Evolutionary conservation across 768 basidiomycete species (phyloP), one percentile per base, ranked within the genome.

Genomic region (Agrocybe praecox): DNA sequence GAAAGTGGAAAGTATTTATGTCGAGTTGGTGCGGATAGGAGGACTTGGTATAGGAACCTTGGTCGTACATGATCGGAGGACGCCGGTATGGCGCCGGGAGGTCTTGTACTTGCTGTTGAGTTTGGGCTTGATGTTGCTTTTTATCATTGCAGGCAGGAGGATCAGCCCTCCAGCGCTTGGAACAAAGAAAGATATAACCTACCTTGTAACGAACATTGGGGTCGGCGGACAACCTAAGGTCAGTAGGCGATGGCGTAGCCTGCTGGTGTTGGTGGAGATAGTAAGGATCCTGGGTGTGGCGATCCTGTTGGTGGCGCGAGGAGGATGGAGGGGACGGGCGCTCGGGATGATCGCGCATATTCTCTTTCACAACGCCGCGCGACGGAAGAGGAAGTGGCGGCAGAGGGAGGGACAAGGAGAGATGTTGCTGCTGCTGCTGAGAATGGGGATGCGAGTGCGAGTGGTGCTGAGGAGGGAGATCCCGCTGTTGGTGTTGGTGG

Each of bases 11-110:
- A 56, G 69, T 65, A 65, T 72, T 75, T 61, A 74, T 67, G 61
- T 76, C 72, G 49, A 74, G 65, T 66, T 67, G 72, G 62, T 71
- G 75, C 55, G 74, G 71, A 68, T 73, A 74, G 44, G 72, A 67
- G 49, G 72, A 62, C 61, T 76, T 74, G 56, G 66, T 63, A 60
- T 72, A 72, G 57, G 65, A 63, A 61, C 67, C 65, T 66, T 73
- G 70, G 43, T 76, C 74, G 68, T 74, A 74, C 53, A 69, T 64
- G 66, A 73, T 73, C 57, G 68, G 61, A 29, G 34, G 57, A 34
- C 70, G 72, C 48, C 68, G 70, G 64, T 73, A 66, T 21, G 65
- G 61, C 53, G 72, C 60, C 36, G 73, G 64, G 44, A 69, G 60
- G 26, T 29, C 5, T 29, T 29, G 26, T 17, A 73, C 73, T 48